These are phyloP conservation scores for Boletus rubescentipes DNA, from an alignment of 768 basidiomycete genomes.

Conservation along the genomic window DNA sequence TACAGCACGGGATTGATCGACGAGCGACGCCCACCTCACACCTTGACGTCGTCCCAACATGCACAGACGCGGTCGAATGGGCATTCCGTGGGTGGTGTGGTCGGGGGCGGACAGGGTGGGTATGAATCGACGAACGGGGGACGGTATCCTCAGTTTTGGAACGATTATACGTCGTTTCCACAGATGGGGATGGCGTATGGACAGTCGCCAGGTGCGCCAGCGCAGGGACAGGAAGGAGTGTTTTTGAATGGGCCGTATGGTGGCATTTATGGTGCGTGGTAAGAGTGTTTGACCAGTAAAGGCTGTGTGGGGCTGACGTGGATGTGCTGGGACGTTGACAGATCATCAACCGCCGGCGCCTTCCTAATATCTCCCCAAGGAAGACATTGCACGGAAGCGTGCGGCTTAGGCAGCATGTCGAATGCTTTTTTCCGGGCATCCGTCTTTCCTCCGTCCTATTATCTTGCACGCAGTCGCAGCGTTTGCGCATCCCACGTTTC, in stretches of 20 bases:
- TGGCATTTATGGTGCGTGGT: slow-evolving; percentile 29
- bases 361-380: not conserved
- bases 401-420: not conserved
- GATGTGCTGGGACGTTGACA: not conserved
- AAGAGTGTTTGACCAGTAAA: not conserved
- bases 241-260: slow-evolving; percentile 27
- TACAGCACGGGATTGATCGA: slow-evolving; percentile 73
- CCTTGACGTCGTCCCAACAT: slow-evolving; percentile 17
- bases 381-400: not conserved
- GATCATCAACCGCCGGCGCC: slow-evolving; percentile 10
- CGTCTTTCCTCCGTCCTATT: not conserved
- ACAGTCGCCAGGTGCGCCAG: slow-evolving; percentile 2
- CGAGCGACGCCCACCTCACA: slow-evolving; percentile 36
- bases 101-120: slow-evolving; percentile 12
- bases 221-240: slow-evolving; percentile 21
- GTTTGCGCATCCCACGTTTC: not conserved
- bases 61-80: slow-evolving; percentile 16
- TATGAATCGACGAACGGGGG: slow-evolving; percentile 22
- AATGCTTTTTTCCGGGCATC: not conserved
- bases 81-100: slow-evolving; percentile 11
- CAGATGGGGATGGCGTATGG: slow-evolving; percentile 46
- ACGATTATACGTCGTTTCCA: slow-evolving; percentile 52
- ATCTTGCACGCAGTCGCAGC: not conserved
- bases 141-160: slow-evolving; percentile 56
- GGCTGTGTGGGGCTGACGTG: not conserved